Percentiles rank a stretch among this genome's conserved stretches.
phyloP scores from a whole-genome alignment of 2,329 filamentous ascomycete species.

The Alternaria conjuncta region DNA sequence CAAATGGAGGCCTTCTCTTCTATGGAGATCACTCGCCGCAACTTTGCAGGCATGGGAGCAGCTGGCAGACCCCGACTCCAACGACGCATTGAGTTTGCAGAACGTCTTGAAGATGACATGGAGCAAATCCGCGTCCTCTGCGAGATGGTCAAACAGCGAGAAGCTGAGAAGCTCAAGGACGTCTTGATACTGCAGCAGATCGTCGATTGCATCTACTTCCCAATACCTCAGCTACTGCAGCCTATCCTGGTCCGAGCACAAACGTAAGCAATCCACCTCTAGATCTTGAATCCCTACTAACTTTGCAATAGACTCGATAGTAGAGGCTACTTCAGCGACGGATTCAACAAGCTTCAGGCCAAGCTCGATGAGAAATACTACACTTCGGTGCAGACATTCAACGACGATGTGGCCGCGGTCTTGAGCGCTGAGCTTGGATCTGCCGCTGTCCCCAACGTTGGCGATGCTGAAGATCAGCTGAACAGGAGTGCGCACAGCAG shows the following conservation, averaged over 20 bases:
- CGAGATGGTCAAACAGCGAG: slow-evolving; percentile 74
- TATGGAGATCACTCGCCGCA: slow-evolving; percentile 93
- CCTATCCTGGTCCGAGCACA: slow-evolving; percentile 82
- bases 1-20: slow-evolving; percentile 97
- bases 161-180: slow-evolving; percentile 77
- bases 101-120: slow-evolving; percentile 76
- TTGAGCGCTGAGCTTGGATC: slow-evolving; percentile 63
- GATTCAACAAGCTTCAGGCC: slow-evolving; percentile 59
- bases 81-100: slow-evolving; percentile 86
- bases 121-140: slow-evolving; percentile 75
- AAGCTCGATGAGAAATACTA: slow-evolving; percentile 64
- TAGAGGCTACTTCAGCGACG: slow-evolving; percentile 62
- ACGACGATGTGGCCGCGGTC: slow-evolving; percentile 62
- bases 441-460: slow-evolving; percentile 50
- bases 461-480: slow-evolving; percentile 52
- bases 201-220: slow-evolving; percentile 91
- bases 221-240: slow-evolving; percentile 76
- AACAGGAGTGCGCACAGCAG: slow-evolving; percentile 50
- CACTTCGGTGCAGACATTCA: slow-evolving; percentile 67
- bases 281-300: neutral
- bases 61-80: slow-evolving; percentile 78
- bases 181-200: slow-evolving; percentile 78
- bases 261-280: slow-evolving; percentile 67
- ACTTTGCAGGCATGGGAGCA: slow-evolving; percentile 94
- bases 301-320: slow-evolving; percentile 48